These are phyloP conservation scores for Salix dunnii DNA, from an alignment of 345 rosid genomes.

Conservation along the genomic window DNA sequence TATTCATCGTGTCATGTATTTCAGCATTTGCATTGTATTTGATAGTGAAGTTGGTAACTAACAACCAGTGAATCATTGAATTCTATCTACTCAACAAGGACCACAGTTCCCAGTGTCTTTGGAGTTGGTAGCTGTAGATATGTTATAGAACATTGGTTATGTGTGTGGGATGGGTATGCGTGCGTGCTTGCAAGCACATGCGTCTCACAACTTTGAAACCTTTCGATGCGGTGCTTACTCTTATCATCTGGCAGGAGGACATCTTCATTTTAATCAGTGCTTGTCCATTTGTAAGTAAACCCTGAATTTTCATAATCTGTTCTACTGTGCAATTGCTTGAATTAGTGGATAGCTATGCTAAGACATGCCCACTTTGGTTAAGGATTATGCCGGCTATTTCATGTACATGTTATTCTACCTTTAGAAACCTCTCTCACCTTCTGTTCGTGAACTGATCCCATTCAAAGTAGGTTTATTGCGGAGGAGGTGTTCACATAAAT, in stretches of 20 bases:
- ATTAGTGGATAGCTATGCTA: background rate
- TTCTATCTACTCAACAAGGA: background rate
- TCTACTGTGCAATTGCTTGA: slow-evolving; percentile 4
- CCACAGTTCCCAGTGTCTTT: background rate
- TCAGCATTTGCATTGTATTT: background rate
- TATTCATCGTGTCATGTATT: background rate
- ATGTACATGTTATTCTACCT: background rate
- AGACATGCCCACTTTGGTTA: background rate
- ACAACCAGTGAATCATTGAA: background rate
- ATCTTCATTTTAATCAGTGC: slow-evolving; percentile 70
- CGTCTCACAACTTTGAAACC: background rate
- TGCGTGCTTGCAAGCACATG: background rate
- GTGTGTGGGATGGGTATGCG: background rate
- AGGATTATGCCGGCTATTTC: background rate
- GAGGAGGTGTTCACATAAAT: background rate
- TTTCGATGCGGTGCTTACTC: slow-evolving; percentile 51
- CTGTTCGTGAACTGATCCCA: background rate
- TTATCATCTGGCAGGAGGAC: slow-evolving; percentile 67
- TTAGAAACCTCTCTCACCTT: background rate
- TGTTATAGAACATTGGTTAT: background rate
- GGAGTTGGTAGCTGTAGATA: background rate
- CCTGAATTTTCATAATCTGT: slow-evolving; percentile 3
- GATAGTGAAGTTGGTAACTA: background rate
- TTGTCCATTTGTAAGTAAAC: slow-evolving; percentile 76
- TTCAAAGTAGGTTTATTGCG: background rate